These are phyloP conservation scores for Fragilaria crotonensis DNA, from an alignment of 108 stramenopile genomes.

Conservation along the genomic window DNA sequence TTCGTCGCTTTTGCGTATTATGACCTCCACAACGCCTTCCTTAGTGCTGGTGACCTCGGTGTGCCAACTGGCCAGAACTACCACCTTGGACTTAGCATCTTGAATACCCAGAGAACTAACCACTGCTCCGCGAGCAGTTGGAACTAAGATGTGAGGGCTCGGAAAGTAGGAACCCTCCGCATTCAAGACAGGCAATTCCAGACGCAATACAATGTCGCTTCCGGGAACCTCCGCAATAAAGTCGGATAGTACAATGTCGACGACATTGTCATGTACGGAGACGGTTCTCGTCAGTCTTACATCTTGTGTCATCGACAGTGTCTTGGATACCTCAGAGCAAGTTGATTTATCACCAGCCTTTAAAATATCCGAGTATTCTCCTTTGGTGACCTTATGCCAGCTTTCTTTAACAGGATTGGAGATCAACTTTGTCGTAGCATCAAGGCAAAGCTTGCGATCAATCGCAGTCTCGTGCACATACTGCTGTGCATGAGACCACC, in stretches of 20 bases:
- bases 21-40: constrained; percentile 25
- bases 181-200: constrained; percentile 24
- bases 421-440: constrained; percentile 14
- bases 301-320: neutral
- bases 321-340: neutral
- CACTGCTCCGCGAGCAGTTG: constrained; percentile 4
- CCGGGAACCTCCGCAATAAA: neutral
- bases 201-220: constrained; percentile 15
- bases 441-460: constrained; percentile 33
- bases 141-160: constrained; percentile 26
- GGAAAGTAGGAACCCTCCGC: constrained; percentile 35
- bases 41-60: constrained; percentile 13
- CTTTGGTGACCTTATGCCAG: constrained; percentile 18
- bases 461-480: constrained; percentile 23
- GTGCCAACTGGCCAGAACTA: constrained; percentile 41
- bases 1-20: constrained; percentile 7
- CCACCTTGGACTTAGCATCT: constrained; percentile 39
- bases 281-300: constrained; percentile 13
- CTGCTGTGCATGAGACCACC: constrained; percentile 54
- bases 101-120: constrained; percentile 42
- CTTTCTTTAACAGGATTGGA: constrained; percentile 36
- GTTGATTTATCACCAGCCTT: constrained; percentile 8
- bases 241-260: constrained; percentile 21
- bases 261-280: constrained; percentile 33
- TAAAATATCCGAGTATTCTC: constrained; percentile 4